Evolutionary conservation across 371 early-diverging fungal species (phyloP), one percentile per base, ranked within the genome.

Genomic region (Haplosporangium sp.): DNA sequence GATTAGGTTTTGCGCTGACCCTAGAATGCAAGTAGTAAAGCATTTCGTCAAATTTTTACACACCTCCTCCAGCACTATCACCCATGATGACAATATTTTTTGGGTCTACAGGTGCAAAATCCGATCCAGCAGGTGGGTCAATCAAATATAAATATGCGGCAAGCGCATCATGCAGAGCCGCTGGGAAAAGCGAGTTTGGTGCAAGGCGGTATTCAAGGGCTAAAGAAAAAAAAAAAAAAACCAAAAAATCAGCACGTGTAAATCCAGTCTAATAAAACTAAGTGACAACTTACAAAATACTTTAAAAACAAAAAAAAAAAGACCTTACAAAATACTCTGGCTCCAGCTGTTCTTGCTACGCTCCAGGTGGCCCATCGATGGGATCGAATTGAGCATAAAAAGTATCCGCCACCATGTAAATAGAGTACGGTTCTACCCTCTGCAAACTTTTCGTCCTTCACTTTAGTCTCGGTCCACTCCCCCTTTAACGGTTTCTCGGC

Each of bases 141-240:
- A 92, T 76, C 19, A 97, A 83, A 61, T 88, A 86, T 19, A 87
- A 67, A 61, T 94, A 95, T 0, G 93, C 90, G 19, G 90, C 84
- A 13, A 93, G 74, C 53, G 92, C 92, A 77, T 96, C 96, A 63
- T 92, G 91, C 5, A 96, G 82, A 3, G 92, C 92, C 20, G 89
- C 85, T 3, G 97, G 97, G 75, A 95, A 96, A 10, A 93, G 91
- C 47, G 88, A 82, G 20, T 94, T 91, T 0, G 96, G 97, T 0
- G 96, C 94, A 44, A 95, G 76, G 35, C 95, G 85, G 81, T 96
- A 96, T 72, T 94, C 88, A 56, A 94, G 83, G 0, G 91, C 83
- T 72, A 85, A 4, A n/a, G n/a, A n/a, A 8, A 13, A 50, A 19
- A 17, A 8, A 50, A 50, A 19, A 57, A 4, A 19, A 27, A 27